Conservation (phyloP, 2,329 filamentous ascomycete species). For the Aureobasidium vineae region DNA sequence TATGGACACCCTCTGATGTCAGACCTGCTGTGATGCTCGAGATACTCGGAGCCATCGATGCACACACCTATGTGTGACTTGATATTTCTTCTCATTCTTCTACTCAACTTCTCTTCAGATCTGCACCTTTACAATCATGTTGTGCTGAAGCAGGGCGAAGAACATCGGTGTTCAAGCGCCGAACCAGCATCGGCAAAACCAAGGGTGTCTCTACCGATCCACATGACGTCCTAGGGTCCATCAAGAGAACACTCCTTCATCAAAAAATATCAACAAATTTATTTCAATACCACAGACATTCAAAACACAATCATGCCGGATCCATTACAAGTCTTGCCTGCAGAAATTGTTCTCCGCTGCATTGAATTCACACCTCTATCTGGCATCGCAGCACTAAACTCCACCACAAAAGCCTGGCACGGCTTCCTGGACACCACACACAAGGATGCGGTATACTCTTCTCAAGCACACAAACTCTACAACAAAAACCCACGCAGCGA, state of each 20-base stretch:
- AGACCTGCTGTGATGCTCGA: too few relatives aligned
- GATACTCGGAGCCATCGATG: too few relatives aligned
- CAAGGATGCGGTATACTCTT: constrained; percentile 45
- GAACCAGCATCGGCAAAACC: not conserved
- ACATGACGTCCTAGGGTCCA: not conserved
- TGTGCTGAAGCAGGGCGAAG: too few relatives aligned
- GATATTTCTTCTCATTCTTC: too few relatives aligned
- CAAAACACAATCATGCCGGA: constrained; percentile 26
- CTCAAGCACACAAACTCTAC: constrained; percentile 36
- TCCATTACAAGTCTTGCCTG: constrained; percentile 37
- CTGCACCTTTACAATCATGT: too few relatives aligned
- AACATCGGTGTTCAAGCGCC: too few relatives aligned
- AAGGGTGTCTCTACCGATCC: not conserved
- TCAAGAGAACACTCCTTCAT: not conserved
- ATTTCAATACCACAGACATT: not conserved
- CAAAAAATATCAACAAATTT: too few relatives aligned
- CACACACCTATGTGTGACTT: too few relatives aligned
- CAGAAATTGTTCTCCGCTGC: constrained; percentile 45
- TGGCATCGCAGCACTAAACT: constrained; percentile 41
- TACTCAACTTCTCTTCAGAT: too few relatives aligned
- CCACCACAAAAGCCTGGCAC: constrained; percentile 42
- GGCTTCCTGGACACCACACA: constrained; percentile 46
- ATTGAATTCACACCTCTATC: constrained; percentile 42
- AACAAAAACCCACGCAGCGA: not conserved
- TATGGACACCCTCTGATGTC: too few relatives aligned